Evolutionary conservation across 192 early-diverging fungal species (phyloP).

Genomic region (Coemansia sp.): DNA sequence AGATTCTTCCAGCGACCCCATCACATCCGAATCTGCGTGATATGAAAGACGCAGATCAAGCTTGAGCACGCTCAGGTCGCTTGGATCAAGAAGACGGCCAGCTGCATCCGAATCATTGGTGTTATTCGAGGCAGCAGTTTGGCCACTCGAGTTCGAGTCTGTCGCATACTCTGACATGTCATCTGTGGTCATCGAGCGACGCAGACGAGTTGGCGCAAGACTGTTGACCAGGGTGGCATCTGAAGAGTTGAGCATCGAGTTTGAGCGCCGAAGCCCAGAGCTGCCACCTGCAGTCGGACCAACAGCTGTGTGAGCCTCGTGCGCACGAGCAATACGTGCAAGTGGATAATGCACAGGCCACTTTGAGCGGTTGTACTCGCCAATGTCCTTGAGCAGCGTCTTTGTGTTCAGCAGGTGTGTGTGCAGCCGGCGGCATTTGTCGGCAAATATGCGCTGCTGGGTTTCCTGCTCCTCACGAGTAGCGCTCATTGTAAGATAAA

Average conservation of each 20-base stretch:
- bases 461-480: constrained; percentile 26
- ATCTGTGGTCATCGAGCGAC: constrained; percentile 32
- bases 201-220: constrained; percentile 16
- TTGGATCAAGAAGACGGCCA: constrained; percentile 16
- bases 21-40: constrained; percentile 57
- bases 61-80: constrained; percentile 57
- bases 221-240: constrained; percentile 16
- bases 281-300: background rate
- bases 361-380: constrained; percentile 62
- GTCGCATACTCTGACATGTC: constrained; percentile 13
- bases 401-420: constrained; percentile 64
- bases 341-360: constrained; percentile 70
- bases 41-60: constrained; percentile 68
- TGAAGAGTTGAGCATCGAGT: constrained; percentile 25
- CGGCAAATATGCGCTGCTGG: constrained; percentile 70
- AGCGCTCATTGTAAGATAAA: constrained; percentile 10
- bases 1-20: constrained; percentile 64
- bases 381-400: constrained; percentile 65
- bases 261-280: constrained; percentile 26
- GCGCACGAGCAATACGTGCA: constrained; percentile 21
- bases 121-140: constrained; percentile 18
- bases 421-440: constrained; percentile 70
- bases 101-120: background rate
- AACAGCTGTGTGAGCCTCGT: constrained; percentile 3
- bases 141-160: constrained; percentile 1